A percentile compares a stretch with the other conserved stretches of the same genome.
Evolutionary conservation across 176 grass and related monocot species (phyloP).

Genomic region (Carex parvula): DNA sequence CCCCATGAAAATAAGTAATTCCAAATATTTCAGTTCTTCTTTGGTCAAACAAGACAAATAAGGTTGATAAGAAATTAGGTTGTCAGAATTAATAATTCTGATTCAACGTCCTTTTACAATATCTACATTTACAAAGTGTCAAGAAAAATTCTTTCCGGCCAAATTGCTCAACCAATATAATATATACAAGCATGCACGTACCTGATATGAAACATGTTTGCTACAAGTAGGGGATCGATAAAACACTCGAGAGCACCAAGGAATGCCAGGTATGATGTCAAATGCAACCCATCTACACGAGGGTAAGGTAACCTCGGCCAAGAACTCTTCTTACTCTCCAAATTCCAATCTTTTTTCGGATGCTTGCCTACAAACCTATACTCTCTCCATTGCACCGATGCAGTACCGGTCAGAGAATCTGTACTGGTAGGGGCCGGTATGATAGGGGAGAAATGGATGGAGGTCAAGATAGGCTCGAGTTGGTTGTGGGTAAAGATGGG

Average conservation of each 20-base stretch:
- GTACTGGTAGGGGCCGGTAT: not conserved
- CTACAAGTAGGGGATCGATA: not conserved
- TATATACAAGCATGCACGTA: not conserved
- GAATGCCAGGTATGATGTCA: conserved; percentile 1
- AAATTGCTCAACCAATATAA: not conserved
- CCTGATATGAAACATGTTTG: conserved; percentile 15
- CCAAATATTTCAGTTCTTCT: not conserved
- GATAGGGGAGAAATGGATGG: conserved; percentile 7
- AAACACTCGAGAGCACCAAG: conserved; percentile 13
- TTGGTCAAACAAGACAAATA: not conserved
- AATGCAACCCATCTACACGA: not conserved
- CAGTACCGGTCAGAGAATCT: not conserved
- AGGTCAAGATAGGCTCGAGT: conserved; percentile 20
- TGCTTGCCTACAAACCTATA: not conserved
- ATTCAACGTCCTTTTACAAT: not conserved
- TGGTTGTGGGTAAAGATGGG: conserved; percentile 5
- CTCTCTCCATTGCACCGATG: conserved; percentile 11
- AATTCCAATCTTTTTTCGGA: not conserved
- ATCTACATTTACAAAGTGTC: not conserved
- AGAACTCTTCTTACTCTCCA: not conserved
- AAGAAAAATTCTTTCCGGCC: not conserved
- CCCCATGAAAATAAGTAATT: not conserved
- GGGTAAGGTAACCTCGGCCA: conserved; percentile 14
- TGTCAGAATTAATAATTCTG: not conserved
- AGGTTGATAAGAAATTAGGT: no score